Base-by-base conservation (phyloP, 768 basidiomycete genomes). In the Amylocystis lapponica region DNA sequence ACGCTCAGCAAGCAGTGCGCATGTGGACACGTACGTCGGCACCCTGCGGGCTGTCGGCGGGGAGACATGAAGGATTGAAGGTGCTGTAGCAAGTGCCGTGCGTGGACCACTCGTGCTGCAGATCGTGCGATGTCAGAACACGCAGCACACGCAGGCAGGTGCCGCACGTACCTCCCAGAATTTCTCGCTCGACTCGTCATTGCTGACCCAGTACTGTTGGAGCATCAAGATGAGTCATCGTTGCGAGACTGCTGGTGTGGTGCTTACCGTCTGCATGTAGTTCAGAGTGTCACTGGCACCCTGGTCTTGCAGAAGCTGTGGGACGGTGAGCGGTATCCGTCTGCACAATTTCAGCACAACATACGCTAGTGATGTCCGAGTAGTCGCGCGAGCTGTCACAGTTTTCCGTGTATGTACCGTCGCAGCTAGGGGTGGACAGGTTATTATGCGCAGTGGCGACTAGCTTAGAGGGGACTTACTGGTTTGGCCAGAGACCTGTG, bases 81-180 rank as follows among this genome's bases (percentile, higher is more conserved):
- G 83, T 86, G 56, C 82, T 83, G 47, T 54, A 66, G 52, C 69
- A 72, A 9, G 74, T 86, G 25, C 85, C 85, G 52, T 86, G 85
- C 11, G 69, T 75, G 9, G 63, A 47, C 84, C 84, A 86, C 59
- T 86, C 85, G 45, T 87, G 82, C 76, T 80, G 41, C 4, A 29
- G 16, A 36, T 23, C 23, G n/a, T n/a, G n/a, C n/a, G 1, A 33
- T 3, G 4, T 23, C 20, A 29, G 33, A 5, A 9, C 23, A n/a
- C 2, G 2, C 5, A 33, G 5, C 19, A 25, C 23, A 23, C 14
- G 9, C 13, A 22, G 12, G 34, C 7, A 4, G 27, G 4, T 7
- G n/a, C 3, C 17, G 8, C 32, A 43, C 74, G 25, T 51, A 80
- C 81, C 68, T 80, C 74, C 85, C 84, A 87, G 56, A 86, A 79